Evolutionary conservation across 2,329 filamentous ascomycete species (phyloP), one percentile per base, ranked within the genome.

Genomic region (Alternaria viburni): DNA sequence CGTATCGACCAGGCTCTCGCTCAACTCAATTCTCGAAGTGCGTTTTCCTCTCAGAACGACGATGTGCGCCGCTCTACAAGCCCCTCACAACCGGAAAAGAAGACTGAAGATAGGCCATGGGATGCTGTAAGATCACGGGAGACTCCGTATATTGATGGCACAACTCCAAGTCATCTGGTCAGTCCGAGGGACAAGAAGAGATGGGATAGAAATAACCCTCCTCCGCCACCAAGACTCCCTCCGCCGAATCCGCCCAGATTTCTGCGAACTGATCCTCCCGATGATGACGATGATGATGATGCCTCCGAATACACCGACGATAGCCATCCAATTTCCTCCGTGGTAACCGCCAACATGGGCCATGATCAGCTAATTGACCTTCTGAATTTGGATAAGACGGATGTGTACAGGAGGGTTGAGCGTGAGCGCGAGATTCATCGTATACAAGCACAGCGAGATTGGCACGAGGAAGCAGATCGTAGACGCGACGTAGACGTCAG

Each of bases 331-430:
- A 43, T 19, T 17, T n/a, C 57, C n/a, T 59, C 57, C 6, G 45
- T 19, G 13, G n/a, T 47, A 19, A 56, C 51, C 8, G 21, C 28
- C 4, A 9, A 19, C 12, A 60, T 51, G 11, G 25, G 15, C 12
- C 49, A 62, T 25, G 28, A 43, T 23, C 28, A 13, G 28, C 17
- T 49, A 21, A 43, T 51, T 8, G n/a, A 46, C 28, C 10, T 55
- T 12, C 36, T 43, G 41, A 46, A 36, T 15, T 12, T 51, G 12
- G 11, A 52, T 2, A 54, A 17, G n/a, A 52, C 54, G 12, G 23
- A 26, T 36, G 19, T 44, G n/a, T 61, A 57, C 17, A 30, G 32
- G n/a, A 64, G 61, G 19, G 58, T 46, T 17, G 26, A 59, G 13
- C 21, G 26, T n/a, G 32, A 43, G 9, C 54, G 28, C 36, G 50